phyloP scores from a whole-genome alignment of 345 rosid genomes.

The Eucalyptus guilfoylei region DNA sequence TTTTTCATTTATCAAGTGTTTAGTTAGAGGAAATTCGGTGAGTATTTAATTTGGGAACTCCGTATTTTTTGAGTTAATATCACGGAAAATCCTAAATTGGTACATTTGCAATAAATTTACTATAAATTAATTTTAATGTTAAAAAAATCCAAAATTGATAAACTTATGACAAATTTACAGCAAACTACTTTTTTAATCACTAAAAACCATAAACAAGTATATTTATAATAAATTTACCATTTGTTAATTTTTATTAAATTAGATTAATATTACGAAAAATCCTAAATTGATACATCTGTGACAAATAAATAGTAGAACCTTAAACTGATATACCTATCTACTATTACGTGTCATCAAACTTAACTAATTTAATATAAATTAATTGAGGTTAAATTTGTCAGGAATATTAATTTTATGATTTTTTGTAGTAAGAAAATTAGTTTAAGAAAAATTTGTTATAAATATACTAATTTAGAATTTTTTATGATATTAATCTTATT shows the following conservation, averaged over 20 bases:
- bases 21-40: neutral
- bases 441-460: too few relatives aligned
- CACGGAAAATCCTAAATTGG: accelerated
- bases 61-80: neutral
- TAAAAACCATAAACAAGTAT: too few relatives aligned
- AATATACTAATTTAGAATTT: too few relatives aligned
- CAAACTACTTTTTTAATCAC: neutral
- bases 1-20: neutral
- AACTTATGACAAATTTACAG: too few relatives aligned
- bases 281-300: accelerated
- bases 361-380: too few relatives aligned
- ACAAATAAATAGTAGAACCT: accelerated
- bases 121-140: too few relatives aligned
- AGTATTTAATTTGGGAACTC: neutral
- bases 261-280: too few relatives aligned
- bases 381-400: accelerated
- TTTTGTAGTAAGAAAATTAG: too few relatives aligned
- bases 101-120: accelerated
- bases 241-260: too few relatives aligned
- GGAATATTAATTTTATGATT: accelerated
- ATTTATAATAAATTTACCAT: too few relatives aligned
- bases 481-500: accelerated
- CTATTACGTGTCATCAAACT: accelerated
- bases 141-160: too few relatives aligned
- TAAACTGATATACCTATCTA: accelerated